Conservation (phyloP, 768 basidiomycete genomes). For the Polyporus arcularius region DNA sequence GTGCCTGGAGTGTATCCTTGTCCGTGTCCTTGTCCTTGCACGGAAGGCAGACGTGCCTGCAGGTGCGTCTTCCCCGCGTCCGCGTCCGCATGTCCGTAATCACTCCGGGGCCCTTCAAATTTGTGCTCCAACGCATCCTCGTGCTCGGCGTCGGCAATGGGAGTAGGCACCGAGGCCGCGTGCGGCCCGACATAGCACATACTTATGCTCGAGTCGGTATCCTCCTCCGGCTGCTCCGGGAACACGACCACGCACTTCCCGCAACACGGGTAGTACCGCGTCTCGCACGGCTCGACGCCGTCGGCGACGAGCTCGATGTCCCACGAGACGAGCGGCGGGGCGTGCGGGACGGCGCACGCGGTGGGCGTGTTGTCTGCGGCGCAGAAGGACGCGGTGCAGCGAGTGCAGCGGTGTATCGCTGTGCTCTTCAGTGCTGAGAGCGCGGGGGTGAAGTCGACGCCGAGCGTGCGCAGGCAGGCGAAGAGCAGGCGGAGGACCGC, state of each 20-base stretch:
- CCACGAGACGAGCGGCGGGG: background rate
- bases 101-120: background rate
- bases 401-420: constrained; percentile 2
- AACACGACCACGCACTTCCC: background rate
- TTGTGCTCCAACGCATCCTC: too few species aligned
- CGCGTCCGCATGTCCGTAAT: background rate
- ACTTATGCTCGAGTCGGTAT: too few species aligned
- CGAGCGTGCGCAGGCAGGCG: background rate
- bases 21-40: too few species aligned
- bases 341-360: constrained; percentile 8
- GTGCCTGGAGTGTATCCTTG: too few species aligned
- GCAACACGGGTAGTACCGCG: constrained; percentile 4
- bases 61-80: background rate
- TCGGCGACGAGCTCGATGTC: background rate
- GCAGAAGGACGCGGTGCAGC: constrained; percentile 12
- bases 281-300: background rate
- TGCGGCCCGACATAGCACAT: constrained; percentile 12
- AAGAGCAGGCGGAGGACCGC: background rate
- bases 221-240: too few species aligned
- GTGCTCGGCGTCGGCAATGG: too few species aligned
- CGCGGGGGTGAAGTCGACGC: constrained; percentile 5
- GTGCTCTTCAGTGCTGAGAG: background rate
- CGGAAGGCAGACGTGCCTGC: too few species aligned
- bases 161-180: background rate
- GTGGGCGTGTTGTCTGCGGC: background rate